These are phyloP conservation scores for Poa pratensis DNA, from an alignment of 176 grass and related monocot species.

Conservation along the genomic window DNA sequence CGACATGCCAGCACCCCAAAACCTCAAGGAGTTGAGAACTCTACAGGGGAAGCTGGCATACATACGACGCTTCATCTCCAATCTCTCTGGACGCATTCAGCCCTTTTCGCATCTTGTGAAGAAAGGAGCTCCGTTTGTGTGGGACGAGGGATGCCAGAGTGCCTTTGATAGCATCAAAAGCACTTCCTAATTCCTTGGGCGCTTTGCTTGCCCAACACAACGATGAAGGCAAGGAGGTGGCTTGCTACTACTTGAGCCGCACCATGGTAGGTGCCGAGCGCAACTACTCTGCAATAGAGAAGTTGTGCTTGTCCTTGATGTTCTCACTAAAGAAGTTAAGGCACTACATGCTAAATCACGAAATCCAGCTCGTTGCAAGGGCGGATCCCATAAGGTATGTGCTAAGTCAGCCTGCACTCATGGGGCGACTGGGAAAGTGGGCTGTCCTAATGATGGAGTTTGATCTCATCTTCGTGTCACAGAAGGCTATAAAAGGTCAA, in stretches of 20 bases:
- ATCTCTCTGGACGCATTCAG: background rate
- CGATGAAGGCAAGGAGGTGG: no score
- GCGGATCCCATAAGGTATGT: no score
- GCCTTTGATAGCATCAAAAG: background rate
- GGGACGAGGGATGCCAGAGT: background rate
- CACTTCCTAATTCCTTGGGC: no score
- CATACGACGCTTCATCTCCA: background rate
- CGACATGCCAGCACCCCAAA: background rate
- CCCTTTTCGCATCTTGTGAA: background rate
- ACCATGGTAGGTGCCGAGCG: no score
- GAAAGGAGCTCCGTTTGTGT: no score
- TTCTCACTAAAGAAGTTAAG: background rate
- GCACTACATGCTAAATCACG: background rate
- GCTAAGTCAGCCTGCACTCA: no score
- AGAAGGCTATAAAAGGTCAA: background rate
- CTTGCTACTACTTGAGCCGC: no score
- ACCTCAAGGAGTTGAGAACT: background rate
- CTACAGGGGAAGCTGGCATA: background rate
- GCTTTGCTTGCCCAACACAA: no score
- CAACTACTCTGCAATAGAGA: background rate
- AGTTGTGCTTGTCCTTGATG: background rate
- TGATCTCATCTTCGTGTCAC: background rate
- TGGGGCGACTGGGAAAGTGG: no score
- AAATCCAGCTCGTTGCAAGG: background rate
- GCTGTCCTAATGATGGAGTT: no score